Evolutionary conservation across 2,329 filamentous ascomycete species (phyloP), one percentile per base, ranked within the genome.

Genomic region (Fusarium multiceps): DNA sequence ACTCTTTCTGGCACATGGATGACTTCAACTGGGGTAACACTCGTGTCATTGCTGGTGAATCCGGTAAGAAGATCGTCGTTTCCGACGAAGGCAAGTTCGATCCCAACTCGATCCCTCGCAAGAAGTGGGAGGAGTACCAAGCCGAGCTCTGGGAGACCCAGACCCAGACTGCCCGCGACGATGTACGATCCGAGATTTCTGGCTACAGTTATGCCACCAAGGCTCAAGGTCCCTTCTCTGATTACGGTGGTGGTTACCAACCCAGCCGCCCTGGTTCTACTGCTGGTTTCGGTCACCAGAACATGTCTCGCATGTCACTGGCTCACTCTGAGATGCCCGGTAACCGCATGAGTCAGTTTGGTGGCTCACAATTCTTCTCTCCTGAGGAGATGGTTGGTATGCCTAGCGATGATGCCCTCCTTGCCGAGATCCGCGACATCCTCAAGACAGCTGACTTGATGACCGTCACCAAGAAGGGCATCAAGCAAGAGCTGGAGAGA

Each of bases 1-100:
- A 98, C 80, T 87, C 95, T 51, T 99, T 99, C 88, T 99, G 96
- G 96, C 89, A 98, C 83, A 98, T 98, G 96, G 96, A 99, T 80
- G 96, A 99, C 82, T 99, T 99, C 88, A 93, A 92, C 75, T 99
- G 96, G 96, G 96, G 96, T 82, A 99, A 98, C 82, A 99, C 96
- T 42, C 95, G 96, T 89, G 89, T 99, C 61, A 94, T 99, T 70
- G 96, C 93, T 10, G 96, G 96, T 78, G 96, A 99, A 79, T 91
- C 91, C 80, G 96, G 96, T 70, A 91, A 93, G 79, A 95, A 98
- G 85, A 85, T 98, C 67, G 89, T 99, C 74, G 91, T 99, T 72
- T 93, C 94, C 3, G 96, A 99, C 79, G 96, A 99, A 83, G 96
- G 96, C 84, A 98, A 97, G 81, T 99, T 98, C 78, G 96, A 99